Evolutionary conservation across 257 asterid species (phyloP), one percentile per base, ranked within the genome.

Genomic region (Leptodermis oblonga): DNA sequence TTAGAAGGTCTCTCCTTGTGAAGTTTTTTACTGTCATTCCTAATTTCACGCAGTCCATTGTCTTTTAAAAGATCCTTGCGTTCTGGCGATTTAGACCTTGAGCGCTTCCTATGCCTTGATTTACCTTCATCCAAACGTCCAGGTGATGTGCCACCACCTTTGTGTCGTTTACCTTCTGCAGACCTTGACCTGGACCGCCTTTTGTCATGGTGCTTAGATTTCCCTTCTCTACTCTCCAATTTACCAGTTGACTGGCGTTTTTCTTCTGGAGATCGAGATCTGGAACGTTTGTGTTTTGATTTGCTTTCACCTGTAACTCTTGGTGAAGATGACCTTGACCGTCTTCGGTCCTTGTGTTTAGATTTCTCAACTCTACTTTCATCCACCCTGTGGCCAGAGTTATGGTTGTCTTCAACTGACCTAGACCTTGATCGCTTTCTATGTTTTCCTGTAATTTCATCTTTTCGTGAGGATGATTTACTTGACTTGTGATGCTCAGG

Each of bases 371-470:
- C 87, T 72, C 76, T 79, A 51, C 55, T 79, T 61, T 69, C 68
- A 70, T 82, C 84, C 70, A 77, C 74, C 80, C 76, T 83, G 72
- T 85, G 87, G 68, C 85, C 78, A 52, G 92, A 77, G 58, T 68
- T 83, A 79, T 76, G 82, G 72, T 82, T 84, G 52, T 62, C 79
- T 77, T 88, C 99, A 71, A 71, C 86, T 68, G 96, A 87, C 76
- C 78, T 84, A 67, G 99, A 90, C 82, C 89, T 82, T 7, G 95
- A 88, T 49, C 82, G 86, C 81, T 82, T 84, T 77, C 90, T 86
- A 73, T 75, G 81, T 76, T 82, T 89, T 56, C 87, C 80, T 75
- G 80, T 93, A 64, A 67, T 78, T 74, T 75, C 83, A 76, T 80
- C 93, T 46, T 88, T 89, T 64, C 81, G 85, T 33, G 89, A 81